A percentile compares a stretch with the other conserved stretches of the same genome.
These are phyloP conservation scores for Lizonia empirigonia DNA, from an alignment of 2,329 filamentous ascomycete genomes.

Conservation along the genomic window DNA sequence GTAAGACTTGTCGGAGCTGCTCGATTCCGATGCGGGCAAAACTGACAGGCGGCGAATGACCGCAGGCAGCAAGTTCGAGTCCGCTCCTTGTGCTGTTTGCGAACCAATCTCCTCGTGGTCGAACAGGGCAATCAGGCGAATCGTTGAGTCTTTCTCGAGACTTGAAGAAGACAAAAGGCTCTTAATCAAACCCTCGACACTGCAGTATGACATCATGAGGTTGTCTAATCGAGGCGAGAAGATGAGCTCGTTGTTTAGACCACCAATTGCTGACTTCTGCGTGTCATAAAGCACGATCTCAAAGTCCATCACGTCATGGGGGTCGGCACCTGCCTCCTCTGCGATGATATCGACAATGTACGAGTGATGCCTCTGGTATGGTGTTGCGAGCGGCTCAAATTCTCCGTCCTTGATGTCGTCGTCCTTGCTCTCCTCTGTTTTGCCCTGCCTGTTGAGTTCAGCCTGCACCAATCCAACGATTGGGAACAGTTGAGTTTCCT, in stretches of 20 bases:
- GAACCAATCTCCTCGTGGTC: constrained; percentile 98
- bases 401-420: constrained; percentile 49
- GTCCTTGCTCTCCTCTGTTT: constrained; percentile 56
- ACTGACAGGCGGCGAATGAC: constrained; percentile 86
- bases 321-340: constrained; percentile 71
- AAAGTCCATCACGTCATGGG: constrained; percentile 83
- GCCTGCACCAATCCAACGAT: constrained; percentile 86
- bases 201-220: constrained; percentile 94
- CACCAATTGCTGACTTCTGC: constrained; percentile 86
- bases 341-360: constrained; percentile 86
- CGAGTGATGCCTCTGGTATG: constrained; percentile 85
- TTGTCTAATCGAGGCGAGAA: constrained; percentile 97
- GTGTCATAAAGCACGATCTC: constrained; percentile 97
- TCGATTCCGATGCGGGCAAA: constrained; percentile 65
- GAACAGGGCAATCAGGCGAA: constrained; percentile 92
- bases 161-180: constrained; percentile 69
- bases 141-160: constrained; percentile 76
- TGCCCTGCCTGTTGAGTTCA: constrained; percentile 79
- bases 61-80: constrained; percentile 87
- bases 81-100: constrained; percentile 87
- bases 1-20: constrained; percentile 67
- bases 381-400: constrained; percentile 76
- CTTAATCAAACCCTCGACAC: constrained; percentile 80
- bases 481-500: constrained; percentile 93
- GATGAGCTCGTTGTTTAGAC: constrained; percentile 90